A percentile compares a stretch with the other conserved stretches of the same genome.
phyloP scores from a whole-genome alignment of 164 flowering plant species.

The Santalum album region DNA sequence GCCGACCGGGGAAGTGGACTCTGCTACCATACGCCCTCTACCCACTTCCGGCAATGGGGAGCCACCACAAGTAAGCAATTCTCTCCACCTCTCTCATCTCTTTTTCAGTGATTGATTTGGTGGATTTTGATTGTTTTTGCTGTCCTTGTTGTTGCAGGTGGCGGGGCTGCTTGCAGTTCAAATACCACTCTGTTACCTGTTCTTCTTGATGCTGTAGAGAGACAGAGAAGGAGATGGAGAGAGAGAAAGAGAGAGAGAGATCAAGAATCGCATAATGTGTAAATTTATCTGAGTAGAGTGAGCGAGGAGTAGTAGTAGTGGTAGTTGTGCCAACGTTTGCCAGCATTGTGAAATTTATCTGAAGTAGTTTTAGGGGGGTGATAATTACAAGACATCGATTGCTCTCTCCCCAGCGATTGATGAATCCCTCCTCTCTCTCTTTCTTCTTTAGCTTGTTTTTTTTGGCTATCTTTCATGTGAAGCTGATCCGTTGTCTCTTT shows the following conservation, averaged over 20 bases:
- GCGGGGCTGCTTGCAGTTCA: constrained; percentile 25
- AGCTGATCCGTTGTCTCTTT: too few species aligned
- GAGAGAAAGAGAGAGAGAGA: constrained; percentile 8
- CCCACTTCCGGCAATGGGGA: constrained; percentile 37
- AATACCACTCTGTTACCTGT: constrained; percentile 19
- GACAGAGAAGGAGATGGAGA: too few species aligned
- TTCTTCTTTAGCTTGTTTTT: constrained; percentile 12
- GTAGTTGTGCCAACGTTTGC: too few species aligned
- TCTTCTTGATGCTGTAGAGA: constrained; percentile 24
- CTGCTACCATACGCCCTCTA: constrained; percentile 61
- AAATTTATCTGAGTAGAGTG: too few species aligned
- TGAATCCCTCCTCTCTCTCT: too few species aligned
- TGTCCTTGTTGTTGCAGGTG: constrained; percentile 33
- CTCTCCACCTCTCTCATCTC: not conserved
- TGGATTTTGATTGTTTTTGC: constrained; percentile 11
- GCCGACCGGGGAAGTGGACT: constrained; percentile 84
- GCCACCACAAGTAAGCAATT: constrained; percentile 14
- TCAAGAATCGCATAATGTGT: too few species aligned
- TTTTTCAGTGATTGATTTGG: not conserved
- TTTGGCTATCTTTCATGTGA: too few species aligned
- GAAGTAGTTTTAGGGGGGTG: not conserved
- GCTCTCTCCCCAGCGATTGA: constrained; percentile 9
- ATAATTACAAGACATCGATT: constrained; percentile 7
- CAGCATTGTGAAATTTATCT: too few species aligned
- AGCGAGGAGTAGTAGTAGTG: too few species aligned